Base-by-base conservation (phyloP, 2,329 filamentous ascomycete genomes). In the Leptosphaerulina australis region DNA sequence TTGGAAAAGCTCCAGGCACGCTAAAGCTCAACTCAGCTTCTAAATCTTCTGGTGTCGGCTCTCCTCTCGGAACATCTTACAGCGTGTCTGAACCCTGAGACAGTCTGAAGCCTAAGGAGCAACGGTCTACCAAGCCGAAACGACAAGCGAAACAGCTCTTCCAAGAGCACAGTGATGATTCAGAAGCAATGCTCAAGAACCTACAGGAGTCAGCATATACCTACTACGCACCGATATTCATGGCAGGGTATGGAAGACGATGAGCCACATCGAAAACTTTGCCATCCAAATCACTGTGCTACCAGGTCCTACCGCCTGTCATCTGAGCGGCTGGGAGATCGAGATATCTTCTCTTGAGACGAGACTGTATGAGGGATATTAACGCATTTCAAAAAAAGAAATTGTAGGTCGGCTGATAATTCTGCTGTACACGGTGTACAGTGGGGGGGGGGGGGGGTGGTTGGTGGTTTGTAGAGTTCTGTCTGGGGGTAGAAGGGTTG, bases 291-390 rank as follows among this genome's bases (percentile, higher is more conserved):
- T 71, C 4, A 44, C 31, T 0, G 20, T 69, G n/a, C 44, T 68
- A 21, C 38, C 57, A 11, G 62, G 60, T 6, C 8, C 69, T 0
- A 58, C 55, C 4, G 63, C 62, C 33, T 72, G 63, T 39, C 55
- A 67, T 0, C 15, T 12, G 0, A 68, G 68, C 0, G 67, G 69
- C 1, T 70, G 67, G 63, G 67, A 69, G 35, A 50, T 26, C n/a
- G n/a, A n/a, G n/a, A n/a, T n/a, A n/a, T n/a, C n/a, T n/a, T n/a
- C n/a, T n/a, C n/a, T n/a, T n/a, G n/a, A n/a, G n/a, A n/a, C n/a
- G n/a, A n/a, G n/a, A n/a, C n/a, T n/a, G n/a, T n/a, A n/a, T n/a
- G n/a, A n/a, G n/a, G n/a, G n/a, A n/a, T n/a, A n/a, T n/a, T n/a
- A n/a, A n/a, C n/a, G n/a, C n/a, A n/a, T n/a, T n/a, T n/a, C n/a